Evolutionary conservation across 495 filamentous ascomycete genomes (phyloP), one percentile per base, ranked within the genome.

Genomic region (Lasiosphaeria hispida): DNA sequence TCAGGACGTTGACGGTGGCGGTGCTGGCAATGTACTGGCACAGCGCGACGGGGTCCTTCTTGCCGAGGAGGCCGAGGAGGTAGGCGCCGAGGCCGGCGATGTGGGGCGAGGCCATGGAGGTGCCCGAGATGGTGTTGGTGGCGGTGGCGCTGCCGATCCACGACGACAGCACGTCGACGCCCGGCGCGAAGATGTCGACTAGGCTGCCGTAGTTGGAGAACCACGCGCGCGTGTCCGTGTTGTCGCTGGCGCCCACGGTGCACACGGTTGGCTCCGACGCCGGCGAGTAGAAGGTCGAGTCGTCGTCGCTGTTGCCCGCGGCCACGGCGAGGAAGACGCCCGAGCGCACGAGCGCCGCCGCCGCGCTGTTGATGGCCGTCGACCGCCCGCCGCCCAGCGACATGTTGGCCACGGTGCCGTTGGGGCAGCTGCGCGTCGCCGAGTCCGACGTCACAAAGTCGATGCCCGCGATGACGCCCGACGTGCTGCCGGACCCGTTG

Each of bases 141-240:
- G 76, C 73, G 6, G 66, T 71, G 55, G 63, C 66, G 41, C 74
- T 76, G 37, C 77, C 78, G 50, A 81, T 82, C 80, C 76, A 87
- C 8, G 80, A 73, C 9, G 79, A 81, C 19, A 80, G 71, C 53
- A 88, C 77, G 62, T 66, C 61, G 39, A 73, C 59, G 3, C 84
- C 84, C n/a, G 84, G 83, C 13, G 82, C 84, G 60, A 85, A 85
- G 65, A 87, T 65, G 59, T 88, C 84, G 7, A 87, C 78, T 10
- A 78, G 61, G 11, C 68, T 41, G 15, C 85, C 85, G 62, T 78
- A 87, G 75, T 88, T 88, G 52, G 81, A 83, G 76, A 81, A 87
- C 30, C 61, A 76, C n/a, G 85, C 79, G 15, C 74, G 69, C 50
- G 67, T 66, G 47, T 84, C 80, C 36, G 60, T 50, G 10, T 58